Base-by-base conservation (phyloP, 2,329 filamentous ascomycete species). In the Aspergillus aculeatus region DNA sequence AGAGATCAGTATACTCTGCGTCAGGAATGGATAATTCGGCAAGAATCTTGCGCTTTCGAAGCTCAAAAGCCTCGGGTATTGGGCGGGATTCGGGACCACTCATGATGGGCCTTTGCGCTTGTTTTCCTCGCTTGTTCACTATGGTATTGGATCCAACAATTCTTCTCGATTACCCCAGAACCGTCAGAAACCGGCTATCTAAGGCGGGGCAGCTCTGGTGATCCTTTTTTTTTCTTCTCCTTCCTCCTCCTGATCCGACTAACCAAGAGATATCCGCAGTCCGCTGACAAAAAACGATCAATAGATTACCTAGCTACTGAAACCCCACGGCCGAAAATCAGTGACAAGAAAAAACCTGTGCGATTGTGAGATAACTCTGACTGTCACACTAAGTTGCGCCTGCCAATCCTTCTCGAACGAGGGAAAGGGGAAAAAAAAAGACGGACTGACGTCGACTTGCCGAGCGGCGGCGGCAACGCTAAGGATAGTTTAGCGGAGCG, bases 1-100 rank as follows among this genome's bases (percentile, higher is more conserved):
- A 96, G 7, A 89, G 83, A 75, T 97, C 94, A 47, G 86, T 85
- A 75, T 96, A 96, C 60, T 89, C 83, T 4, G 81, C 82, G 48
- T 86, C 84, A 1, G 92, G 89, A 3, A 86, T 81, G 9, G 85
- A 80, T 3, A 97, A 86, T 65, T 88, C 84, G 47, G 82, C 77
- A 14, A 97, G 78, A 64, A 96, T 96, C 61, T 83, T 86, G 54
- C 77, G 73, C 76, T 97, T 98, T 72, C 86, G 89, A 50, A 75
- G 71, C 47, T 76, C 53, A 70, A 90, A 91, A 24, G 62, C 64
- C 9, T 65, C 59, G 4, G 74, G 69, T 32, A 77, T 63, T 35
- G 56, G 62, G 52, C 23, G 50, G 52, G 38, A 50, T 49, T 57
- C 11, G 16, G 29, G 16, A 24, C 48, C 29, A 19, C 41, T 59